Conservation (phyloP, 306 rosid genomes). For the Herpetospermum pedunculosum region DNA sequence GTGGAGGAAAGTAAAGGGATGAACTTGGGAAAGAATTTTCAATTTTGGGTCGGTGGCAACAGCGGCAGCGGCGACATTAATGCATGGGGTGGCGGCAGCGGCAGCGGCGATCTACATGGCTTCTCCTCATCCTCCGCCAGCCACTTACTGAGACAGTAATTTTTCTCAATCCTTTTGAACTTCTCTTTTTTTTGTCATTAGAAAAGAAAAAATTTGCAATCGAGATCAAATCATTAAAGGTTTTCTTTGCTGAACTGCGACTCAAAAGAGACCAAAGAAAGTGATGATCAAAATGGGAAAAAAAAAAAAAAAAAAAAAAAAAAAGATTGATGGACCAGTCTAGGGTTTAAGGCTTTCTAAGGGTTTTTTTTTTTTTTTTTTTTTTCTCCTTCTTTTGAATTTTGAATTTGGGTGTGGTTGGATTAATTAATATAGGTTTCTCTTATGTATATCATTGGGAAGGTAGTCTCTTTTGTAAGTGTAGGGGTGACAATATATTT, state of each 20-base stretch:
- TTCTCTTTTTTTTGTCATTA: constrained; percentile 12
- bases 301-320: not conserved
- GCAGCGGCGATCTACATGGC: constrained; percentile 27
- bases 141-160: constrained; percentile 20
- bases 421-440: not conserved
- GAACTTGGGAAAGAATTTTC: constrained; percentile 39
- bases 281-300: not conserved
- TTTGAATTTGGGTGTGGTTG: constrained; percentile 5
- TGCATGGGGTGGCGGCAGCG: constrained; percentile 38
- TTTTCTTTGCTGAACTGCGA: constrained; percentile 1
- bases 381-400: not conserved
- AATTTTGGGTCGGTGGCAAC: constrained; percentile 28
- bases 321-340: not conserved
- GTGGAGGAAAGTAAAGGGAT: constrained; percentile 50
- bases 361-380: not conserved
- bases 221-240: not conserved
- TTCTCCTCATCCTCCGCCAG: constrained; percentile 40
- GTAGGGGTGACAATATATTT: not conserved
- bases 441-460: constrained; percentile 1
- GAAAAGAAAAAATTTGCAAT: not conserved
- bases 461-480: constrained; percentile 6
- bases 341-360: constrained; percentile 4
- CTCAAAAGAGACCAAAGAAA: constrained; percentile 4
- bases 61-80: constrained; percentile 21
- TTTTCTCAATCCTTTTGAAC: not conserved